Evolutionary conservation across 2,329 filamentous ascomycete genomes (phyloP).

Genomic region (Zalaria obscura): DNA sequence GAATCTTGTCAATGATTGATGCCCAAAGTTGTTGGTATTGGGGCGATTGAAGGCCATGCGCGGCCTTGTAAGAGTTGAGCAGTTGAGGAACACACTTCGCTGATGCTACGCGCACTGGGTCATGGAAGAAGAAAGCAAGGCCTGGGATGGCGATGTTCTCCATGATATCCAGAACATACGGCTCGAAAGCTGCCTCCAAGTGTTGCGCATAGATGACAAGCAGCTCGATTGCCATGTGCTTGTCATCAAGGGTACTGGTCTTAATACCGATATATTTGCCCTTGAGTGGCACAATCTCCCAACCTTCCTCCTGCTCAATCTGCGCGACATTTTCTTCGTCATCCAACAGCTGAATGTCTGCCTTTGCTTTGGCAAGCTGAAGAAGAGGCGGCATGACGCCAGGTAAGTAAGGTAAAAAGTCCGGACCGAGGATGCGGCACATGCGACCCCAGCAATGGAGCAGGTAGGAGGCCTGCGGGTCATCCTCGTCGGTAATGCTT

Average conservation of each 20-base stretch:
- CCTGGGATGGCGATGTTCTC: constrained; percentile 91
- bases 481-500: constrained; percentile 76
- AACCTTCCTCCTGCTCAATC: constrained; percentile 88
- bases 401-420: constrained; percentile 84
- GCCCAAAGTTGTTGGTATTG: constrained; percentile 75
- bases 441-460: constrained; percentile 99
- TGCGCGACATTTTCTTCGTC: constrained; percentile 89
- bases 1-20: constrained; percentile 72
- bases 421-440: constrained; percentile 81
- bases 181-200: constrained; percentile 81
- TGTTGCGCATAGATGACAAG: constrained; percentile 95
- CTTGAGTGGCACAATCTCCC: constrained; percentile 93
- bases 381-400: constrained; percentile 91
- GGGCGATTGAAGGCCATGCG: constrained; percentile 65
- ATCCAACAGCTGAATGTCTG: constrained; percentile 89
- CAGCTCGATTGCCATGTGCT: constrained; percentile 98
- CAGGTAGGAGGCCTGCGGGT: constrained; percentile 91
- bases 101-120: constrained; percentile 87
- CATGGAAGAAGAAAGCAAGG: constrained; percentile 97
- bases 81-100: constrained; percentile 90
- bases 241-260: constrained; percentile 92
- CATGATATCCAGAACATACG: constrained; percentile 86
- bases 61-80: constrained; percentile 85
- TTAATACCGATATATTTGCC: constrained; percentile 98
- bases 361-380: constrained; percentile 84